phyloP scores from a whole-genome alignment of 495 filamentous ascomycete species.

The Annulohypoxylon stygium region DNA sequence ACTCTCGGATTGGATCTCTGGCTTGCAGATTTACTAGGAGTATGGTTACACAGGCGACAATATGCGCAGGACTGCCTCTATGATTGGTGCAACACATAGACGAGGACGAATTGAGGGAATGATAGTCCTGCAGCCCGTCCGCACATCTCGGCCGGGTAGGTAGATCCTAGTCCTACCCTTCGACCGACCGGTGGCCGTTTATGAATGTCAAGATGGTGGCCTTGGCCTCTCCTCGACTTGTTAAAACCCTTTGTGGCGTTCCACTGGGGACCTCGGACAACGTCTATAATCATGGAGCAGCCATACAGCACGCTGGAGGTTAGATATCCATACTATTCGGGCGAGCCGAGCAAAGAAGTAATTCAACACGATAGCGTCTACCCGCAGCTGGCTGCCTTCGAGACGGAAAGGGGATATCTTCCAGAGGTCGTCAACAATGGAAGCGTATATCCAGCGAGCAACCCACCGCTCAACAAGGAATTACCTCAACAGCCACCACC shows the following conservation, averaged over 20 bases:
- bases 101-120: not conserved
- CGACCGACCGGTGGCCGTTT: not conserved
- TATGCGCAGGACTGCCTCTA: not conserved
- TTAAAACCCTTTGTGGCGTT: not conserved
- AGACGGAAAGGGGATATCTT: constrained; percentile 8
- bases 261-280: not conserved
- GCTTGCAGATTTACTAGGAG: not conserved
- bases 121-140: not conserved
- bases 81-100: constrained; percentile 10
- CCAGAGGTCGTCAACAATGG: constrained; percentile 20
- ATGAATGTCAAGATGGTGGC: not conserved
- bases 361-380: constrained; percentile 3
- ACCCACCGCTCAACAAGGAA: not conserved
- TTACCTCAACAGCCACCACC: not conserved
- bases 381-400: constrained; percentile 21
- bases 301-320: constrained; percentile 36
- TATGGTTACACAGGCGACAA: constrained; percentile 14
- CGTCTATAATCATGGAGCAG: constrained; percentile 4
- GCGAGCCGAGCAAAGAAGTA: constrained; percentile 19
- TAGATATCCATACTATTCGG: constrained; percentile 1
- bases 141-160: not conserved
- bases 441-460: not conserved
- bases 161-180: not conserved
- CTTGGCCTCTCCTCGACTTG: not conserved
- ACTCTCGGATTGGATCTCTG: not conserved